Conservation (phyloP, 2,329 filamentous ascomycete species). For the Paraconiothyrium sp. region DNA sequence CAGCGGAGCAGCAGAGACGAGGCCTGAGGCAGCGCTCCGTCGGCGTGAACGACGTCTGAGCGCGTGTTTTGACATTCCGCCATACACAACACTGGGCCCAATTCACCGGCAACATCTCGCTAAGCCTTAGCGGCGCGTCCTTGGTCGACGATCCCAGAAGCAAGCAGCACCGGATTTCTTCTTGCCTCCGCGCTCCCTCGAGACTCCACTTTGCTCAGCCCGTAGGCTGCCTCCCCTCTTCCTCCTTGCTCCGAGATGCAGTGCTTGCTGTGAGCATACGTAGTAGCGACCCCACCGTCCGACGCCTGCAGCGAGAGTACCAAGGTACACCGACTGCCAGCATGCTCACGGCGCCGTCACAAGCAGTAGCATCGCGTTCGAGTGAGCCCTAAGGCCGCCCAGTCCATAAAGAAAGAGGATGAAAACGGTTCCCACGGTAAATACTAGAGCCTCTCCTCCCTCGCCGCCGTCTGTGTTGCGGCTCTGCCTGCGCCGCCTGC, state of each 20-base stretch:
- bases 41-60: conserved; percentile 16
- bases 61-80: conserved; percentile 36
- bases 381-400: conserved; percentile 50
- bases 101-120: conserved; percentile 45
- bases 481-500: background rate
- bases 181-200: conserved; percentile 41
- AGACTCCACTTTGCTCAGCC: conserved; percentile 41
- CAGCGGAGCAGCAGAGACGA: background rate
- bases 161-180: conserved; percentile 42
- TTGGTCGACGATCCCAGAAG: conserved; percentile 38
- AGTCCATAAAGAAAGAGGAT: conserved; percentile 53
- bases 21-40: background rate
- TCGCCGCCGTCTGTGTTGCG: background rate
- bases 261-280: conserved; percentile 23
- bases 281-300: conserved; percentile 37
- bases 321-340: conserved; percentile 44
- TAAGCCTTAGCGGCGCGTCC: conserved; percentile 40
- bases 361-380: conserved; percentile 44
- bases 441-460: conserved; percentile 30
- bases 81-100: conserved; percentile 30
- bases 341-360: conserved; percentile 52
- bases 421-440: conserved; percentile 59
- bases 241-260: conserved; percentile 36
- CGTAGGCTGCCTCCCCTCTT: conserved; percentile 34
- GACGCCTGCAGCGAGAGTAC: conserved; percentile 19